Percentiles rank a stretch among this genome's conserved stretches.
Conservation (phyloP, 495 filamentous ascomycete genomes). For the Penicillium chermesinum region DNA sequence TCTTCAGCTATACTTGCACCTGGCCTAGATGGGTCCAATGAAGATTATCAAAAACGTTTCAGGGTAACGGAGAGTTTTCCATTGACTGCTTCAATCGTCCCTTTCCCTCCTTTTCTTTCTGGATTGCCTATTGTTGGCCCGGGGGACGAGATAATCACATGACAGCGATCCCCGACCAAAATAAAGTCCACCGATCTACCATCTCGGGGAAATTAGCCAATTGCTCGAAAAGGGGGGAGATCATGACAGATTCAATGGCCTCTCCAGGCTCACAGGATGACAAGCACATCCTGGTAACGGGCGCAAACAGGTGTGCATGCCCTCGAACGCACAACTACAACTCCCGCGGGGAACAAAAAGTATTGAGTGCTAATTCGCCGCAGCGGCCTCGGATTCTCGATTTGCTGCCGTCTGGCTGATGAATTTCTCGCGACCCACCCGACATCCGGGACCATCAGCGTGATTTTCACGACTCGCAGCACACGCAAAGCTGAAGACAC, state of each 20-base stretch:
- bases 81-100: no score
- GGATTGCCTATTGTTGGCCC: no score
- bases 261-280: constrained; percentile 10
- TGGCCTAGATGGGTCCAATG: no score
- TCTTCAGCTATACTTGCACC: neutral
- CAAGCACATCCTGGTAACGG: constrained; percentile 43
- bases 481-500: constrained; percentile 42
- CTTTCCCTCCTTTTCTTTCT: no score
- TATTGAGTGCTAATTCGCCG: neutral
- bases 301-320: constrained; percentile 43
- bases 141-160: no score
- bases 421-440: constrained; percentile 74
- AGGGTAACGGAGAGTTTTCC: constrained; percentile 6
- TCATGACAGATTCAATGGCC: constrained; percentile 12
- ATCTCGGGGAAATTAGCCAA: neutral
- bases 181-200: neutral
- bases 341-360: neutral
- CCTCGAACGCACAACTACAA: neutral
- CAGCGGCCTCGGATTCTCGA: constrained; percentile 87
- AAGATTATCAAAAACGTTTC: no score
- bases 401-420: constrained; percentile 80
- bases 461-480: constrained; percentile 51
- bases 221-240: constrained; percentile 4
- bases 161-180: constrained; percentile 9
- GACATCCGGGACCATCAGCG: constrained; percentile 49